Evolutionary conservation across 2,329 filamentous ascomycete genomes (phyloP), one percentile per base, ranked within the genome.

Genomic region (Paraphoma sp.): DNA sequence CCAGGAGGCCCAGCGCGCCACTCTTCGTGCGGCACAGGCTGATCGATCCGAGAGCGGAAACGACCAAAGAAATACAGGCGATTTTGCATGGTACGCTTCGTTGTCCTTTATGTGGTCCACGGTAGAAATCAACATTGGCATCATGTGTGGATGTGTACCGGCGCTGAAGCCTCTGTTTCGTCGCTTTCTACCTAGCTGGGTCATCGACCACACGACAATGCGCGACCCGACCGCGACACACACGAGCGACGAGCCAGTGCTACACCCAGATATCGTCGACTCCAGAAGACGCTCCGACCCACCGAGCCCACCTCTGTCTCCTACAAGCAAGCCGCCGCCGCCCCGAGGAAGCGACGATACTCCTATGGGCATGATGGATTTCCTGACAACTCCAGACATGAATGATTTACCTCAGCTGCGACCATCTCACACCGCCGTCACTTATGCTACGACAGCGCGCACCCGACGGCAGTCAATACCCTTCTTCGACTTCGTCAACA

Each of bases 101-200:
- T 79, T 93, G 5, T 91, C 92, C 0, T 89, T 96, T 71, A 94
- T 97, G 91, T 98, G 93, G 94, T 94, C 91, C 14, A 90, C 89
- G 11, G 87, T 97, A 51, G 93, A 97, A 75, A 92, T 97, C 70
- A 95, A 96, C 63, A 82, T 96, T 1, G 93, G 92, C 16, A 93
- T 97, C 65, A 89, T 93, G 62, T 96, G 92, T 71, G 93, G 90
- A 42, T 97, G 93, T 68, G 90, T 97, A n/a, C 94, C 94, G 8
- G 94, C 90, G 0, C 80, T 97, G 59, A 97, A 97, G 73, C 93
- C 94, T 1, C 81, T 98, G 6, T 87, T 94, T 53, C 86, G 91
- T 41, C 79, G 84, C 10, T 81, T 87, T 53, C 64, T 87, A 33
- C 86, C 86, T 5, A 80, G 79, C 47, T 77, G 87, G 75, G 79